Evolutionary conservation across 805 yeast species (phyloP).

Genomic region (Starmerella vitae): DNA sequence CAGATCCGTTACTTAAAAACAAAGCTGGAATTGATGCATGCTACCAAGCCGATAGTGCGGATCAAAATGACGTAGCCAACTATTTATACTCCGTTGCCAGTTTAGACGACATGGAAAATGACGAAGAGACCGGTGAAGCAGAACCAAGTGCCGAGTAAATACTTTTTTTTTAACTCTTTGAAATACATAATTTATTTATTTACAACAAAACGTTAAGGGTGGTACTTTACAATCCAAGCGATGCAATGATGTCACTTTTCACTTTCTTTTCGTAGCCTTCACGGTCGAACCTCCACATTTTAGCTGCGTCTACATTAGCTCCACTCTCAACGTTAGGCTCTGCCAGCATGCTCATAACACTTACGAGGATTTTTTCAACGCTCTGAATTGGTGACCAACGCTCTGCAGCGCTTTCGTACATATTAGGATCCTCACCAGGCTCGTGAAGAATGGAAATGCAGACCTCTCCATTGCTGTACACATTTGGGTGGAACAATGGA

Average conservation of each 20-base stretch:
- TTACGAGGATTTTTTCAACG: conserved; percentile 85
- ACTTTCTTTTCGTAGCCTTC: conserved; percentile 54
- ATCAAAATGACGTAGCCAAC: conserved; percentile 61
- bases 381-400: conserved; percentile 98
- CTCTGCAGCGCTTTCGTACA: conserved; percentile 90
- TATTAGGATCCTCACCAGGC: conserved; percentile 94
- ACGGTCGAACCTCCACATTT: conserved; percentile 81
- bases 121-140: conserved; percentile 1
- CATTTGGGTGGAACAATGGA: conserved; percentile 80
- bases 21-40: conserved; percentile 66
- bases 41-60: conserved; percentile 75
- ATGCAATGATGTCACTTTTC: conserved; percentile 49
- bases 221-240: conserved; percentile 44
- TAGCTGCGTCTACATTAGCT: conserved; percentile 70
- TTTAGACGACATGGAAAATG: conserved; percentile 10
- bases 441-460: conserved; percentile 91
- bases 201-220: no score
- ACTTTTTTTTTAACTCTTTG: not conserved
- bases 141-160: not conserved
- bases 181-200: conserved; percentile 2
- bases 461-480: conserved; percentile 87
- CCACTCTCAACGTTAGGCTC: conserved; percentile 93
- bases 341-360: conserved; percentile 92
- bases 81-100: conserved; percentile 63
- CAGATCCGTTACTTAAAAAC: conserved; percentile 73